Conservation (phyloP, 768 basidiomycete genomes). For the Termitomyces sp. region DNA sequence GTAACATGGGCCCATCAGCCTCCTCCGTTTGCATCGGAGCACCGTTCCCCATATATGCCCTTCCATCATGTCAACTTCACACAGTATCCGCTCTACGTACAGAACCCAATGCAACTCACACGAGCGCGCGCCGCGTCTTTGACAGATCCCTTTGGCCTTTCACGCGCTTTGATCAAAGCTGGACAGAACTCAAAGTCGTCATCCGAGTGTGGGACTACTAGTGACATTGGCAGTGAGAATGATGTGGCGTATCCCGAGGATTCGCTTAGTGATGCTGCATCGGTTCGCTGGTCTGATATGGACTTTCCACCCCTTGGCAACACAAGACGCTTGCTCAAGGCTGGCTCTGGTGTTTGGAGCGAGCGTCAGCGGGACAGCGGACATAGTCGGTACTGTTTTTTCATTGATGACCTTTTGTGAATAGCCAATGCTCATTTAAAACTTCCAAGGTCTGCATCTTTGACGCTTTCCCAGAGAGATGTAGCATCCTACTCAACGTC, state of each 20-base stretch:
- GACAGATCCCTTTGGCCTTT: slow-evolving; percentile 9
- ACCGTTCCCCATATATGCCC: slow-evolving; percentile 13
- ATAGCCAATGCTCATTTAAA: neutral
- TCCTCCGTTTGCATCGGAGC: slow-evolving; percentile 13
- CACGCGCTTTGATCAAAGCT: neutral
- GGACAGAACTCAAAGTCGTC: neutral
- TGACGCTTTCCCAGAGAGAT: slow-evolving; percentile 8
- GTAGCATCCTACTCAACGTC: slow-evolving; percentile 1
- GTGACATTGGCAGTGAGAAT: slow-evolving; percentile 4
- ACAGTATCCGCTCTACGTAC: slow-evolving; percentile 27
- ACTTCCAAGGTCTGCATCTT: slow-evolving; percentile 10
- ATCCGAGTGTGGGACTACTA: slow-evolving; percentile 3
- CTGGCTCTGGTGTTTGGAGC: slow-evolving; percentile 22
- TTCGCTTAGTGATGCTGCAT: neutral
- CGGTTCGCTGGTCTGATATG: slow-evolving; percentile 26
- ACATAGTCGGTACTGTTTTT: slow-evolving; percentile 7
- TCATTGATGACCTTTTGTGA: neutral
- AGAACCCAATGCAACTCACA: slow-evolving; percentile 14
- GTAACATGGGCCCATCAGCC: slow-evolving; percentile 80
- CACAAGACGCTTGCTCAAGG: slow-evolving; percentile 17
- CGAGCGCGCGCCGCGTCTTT: slow-evolving; percentile 7
- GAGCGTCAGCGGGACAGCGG: slow-evolving; percentile 10
- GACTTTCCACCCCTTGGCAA: slow-evolving; percentile 33
- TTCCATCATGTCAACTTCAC: slow-evolving; percentile 16
- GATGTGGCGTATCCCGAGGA: slow-evolving; percentile 1